Base-by-base conservation (phyloP, 192 early-diverging fungal genomes). In the Backusella tarrabulga region DNA sequence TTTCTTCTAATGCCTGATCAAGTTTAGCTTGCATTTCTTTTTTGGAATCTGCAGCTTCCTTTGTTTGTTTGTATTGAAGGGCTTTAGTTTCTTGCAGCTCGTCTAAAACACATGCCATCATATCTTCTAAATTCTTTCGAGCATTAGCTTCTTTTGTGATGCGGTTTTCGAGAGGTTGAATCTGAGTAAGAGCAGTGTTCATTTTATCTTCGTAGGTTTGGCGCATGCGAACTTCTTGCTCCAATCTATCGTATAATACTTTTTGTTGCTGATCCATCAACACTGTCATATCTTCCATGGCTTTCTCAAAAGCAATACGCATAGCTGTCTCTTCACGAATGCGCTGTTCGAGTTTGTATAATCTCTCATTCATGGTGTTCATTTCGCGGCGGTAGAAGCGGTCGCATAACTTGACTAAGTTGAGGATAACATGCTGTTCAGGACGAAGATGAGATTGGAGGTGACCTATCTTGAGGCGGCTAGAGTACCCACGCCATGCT, bases 251-350 rank as follows among this genome's bases (percentile, higher is more conserved):
- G 12, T 67, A 75, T 32, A 79, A 50, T 12, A 74, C 34, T 56
- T 74, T 75, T 71, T 79, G 78, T 35, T 79, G 78, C 42, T 74
- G 73, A 63, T 79, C 78, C 32, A 79, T 79, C 36, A 79, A 35
- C 8, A 79, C 46, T 23, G 69, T 71, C 78, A 79, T 79, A 26
- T 75, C 78, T 75, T 75, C 78, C 73, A 79, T 75, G 15, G 78
- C 78, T 73, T 73, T 79, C 71, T 79, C 78, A 79, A 79, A 79
- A 14, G 67, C 73, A 19, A 54, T 56, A 54, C 78, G 67, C 78
- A 79, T 79, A 4, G 68, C 78, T 40, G 50, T 73, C 74, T 79
- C 78, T 75, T 79, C 73, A 21, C 40, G 73, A 21, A 79, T 15
- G 19, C 69, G 36, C 12, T 50, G 67, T 71, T 79, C 73, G 17